Percentiles rank a stretch among this genome's conserved stretches.
phyloP scores from a whole-genome alignment of 306 rosid genomes.

The Mimosa pudica region DNA sequence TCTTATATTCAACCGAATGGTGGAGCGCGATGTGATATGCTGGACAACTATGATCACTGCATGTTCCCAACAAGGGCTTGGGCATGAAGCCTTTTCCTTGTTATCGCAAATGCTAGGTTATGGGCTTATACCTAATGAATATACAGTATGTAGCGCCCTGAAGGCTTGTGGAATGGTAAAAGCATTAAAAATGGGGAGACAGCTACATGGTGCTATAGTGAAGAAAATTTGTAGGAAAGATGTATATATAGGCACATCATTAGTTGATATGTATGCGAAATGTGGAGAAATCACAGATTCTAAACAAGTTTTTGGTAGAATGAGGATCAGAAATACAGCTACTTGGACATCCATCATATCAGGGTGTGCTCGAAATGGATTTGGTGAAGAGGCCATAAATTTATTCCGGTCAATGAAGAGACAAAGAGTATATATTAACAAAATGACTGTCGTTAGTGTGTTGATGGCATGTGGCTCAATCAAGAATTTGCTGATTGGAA shows the following conservation, averaged over 20 bases:
- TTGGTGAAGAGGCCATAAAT: constrained; percentile 70
- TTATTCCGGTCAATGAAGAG: constrained; percentile 71
- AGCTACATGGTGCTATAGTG: constrained; percentile 69
- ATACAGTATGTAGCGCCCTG: constrained; percentile 68
- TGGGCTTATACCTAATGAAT: constrained; percentile 75
- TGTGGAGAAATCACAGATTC: constrained; percentile 74
- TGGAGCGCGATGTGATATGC: constrained; percentile 64
- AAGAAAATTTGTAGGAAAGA: constrained; percentile 70
- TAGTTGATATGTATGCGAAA: constrained; percentile 88
- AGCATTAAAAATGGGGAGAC: constrained; percentile 65
- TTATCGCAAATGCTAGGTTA: constrained; percentile 63
- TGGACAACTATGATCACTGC: constrained; percentile 93
- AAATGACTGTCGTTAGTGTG: constrained; percentile 68
- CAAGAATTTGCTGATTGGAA: constrained; percentile 56
- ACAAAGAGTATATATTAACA: constrained; percentile 54
- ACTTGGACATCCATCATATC: constrained; percentile 96
- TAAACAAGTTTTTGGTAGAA: constrained; percentile 61
- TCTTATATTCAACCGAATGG: constrained; percentile 62
- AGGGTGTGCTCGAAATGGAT: constrained; percentile 83
- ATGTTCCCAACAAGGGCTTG: constrained; percentile 80
- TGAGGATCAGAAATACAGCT: constrained; percentile 76
- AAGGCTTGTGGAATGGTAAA: constrained; percentile 87
- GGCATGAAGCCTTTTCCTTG: constrained; percentile 59
- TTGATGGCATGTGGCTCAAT: constrained; percentile 81
- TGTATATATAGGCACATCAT: constrained; percentile 78